Evolutionary conservation across 805 yeast genomes (phyloP).

Genomic region (Clavispora vitiphila): DNA sequence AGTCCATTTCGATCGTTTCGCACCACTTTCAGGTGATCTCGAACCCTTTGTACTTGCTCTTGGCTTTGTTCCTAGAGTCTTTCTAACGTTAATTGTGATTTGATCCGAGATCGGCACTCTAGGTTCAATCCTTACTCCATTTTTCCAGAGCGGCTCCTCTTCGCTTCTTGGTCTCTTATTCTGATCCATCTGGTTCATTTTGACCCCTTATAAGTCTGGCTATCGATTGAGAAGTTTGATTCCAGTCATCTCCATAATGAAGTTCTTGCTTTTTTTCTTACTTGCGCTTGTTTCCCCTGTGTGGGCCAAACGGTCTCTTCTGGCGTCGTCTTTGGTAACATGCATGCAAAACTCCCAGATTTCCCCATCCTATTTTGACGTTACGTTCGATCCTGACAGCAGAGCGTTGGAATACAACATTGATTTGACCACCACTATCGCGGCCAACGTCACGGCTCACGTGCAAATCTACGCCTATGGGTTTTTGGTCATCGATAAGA

Average conservation of each 20-base stretch:
- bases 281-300: conserved; percentile 10
- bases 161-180: neutral
- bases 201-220: neutral
- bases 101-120: neutral
- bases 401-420: conserved; percentile 63
- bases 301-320: conserved; percentile 23
- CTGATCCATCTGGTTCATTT: neutral
- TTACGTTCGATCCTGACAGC: conserved; percentile 68
- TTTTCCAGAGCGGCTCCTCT: neutral
- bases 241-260: conserved; percentile 5
- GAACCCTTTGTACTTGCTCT: neutral
- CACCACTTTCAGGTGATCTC: neutral
- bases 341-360: conserved; percentile 77
- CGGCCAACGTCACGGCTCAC: conserved; percentile 63
- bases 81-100: neutral
- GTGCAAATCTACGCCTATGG: conserved; percentile 84
- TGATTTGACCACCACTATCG: conserved; percentile 63
- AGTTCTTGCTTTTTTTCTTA: conserved; percentile 2
- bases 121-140: neutral
- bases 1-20: neutral
- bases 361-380: conserved; percentile 70
- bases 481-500: conserved; percentile 55
- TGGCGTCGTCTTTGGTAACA: conserved; percentile 76
- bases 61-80: neutral
- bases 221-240: neutral